phyloP scores from a whole-genome alignment of 257 asterid genomes.

The Linaria vulgaris region DNA sequence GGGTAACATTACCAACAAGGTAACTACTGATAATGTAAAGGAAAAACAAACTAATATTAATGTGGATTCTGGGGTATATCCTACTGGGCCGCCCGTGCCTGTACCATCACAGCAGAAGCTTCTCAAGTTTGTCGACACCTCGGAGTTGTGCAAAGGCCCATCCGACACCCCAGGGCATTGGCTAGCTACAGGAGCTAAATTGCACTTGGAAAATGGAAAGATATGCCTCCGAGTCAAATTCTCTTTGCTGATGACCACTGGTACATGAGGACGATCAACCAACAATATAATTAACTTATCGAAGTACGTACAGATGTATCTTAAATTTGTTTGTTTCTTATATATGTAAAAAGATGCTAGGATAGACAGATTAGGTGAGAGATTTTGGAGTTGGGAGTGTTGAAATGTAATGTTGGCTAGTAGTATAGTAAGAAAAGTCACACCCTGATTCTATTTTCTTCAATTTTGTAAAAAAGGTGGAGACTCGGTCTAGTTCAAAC shows the following conservation, averaged over 20 bases:
- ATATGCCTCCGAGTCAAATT: constrained; percentile 73
- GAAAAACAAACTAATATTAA: constrained; percentile 37
- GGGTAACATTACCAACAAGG: constrained; percentile 19
- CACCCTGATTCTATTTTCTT: no score
- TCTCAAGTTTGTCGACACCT: constrained; percentile 63
- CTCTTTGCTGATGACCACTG: constrained; percentile 58
- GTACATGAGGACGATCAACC: not conserved
- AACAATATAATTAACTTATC: no score
- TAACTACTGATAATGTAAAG: no score
- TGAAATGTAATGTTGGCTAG: no score
- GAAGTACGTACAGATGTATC: not conserved
- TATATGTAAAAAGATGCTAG: no score
- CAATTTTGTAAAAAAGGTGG: no score
- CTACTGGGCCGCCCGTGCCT: constrained; percentile 69
- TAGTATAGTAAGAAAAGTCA: no score
- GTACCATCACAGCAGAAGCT: constrained; percentile 52
- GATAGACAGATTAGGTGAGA: no score
- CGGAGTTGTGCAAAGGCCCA: constrained; percentile 73
- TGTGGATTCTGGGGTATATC: constrained; percentile 76
- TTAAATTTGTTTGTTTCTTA: no score
- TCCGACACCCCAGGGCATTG: constrained; percentile 89
- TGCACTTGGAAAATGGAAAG: constrained; percentile 76
- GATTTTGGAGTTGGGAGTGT: no score
- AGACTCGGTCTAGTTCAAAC: no score
- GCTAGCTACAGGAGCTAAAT: constrained; percentile 82